These are phyloP conservation scores for Cylindrotheca closterium DNA, from an alignment of 108 stramenopile species.

Conservation along the genomic window DNA sequence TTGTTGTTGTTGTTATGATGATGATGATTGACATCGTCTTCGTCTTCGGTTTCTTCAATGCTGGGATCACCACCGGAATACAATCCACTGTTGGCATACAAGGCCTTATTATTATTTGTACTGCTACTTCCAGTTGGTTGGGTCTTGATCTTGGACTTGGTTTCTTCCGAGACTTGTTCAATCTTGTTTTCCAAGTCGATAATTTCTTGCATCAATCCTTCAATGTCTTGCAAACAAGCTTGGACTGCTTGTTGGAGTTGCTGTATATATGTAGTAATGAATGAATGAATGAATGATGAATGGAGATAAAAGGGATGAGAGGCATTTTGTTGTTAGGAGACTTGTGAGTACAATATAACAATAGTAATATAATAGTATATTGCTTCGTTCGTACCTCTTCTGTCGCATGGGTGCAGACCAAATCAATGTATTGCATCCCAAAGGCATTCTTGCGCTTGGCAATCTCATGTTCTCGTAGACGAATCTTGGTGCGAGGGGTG, in stretches of 20 bases:
- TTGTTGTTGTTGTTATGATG: slow-evolving; percentile 1
- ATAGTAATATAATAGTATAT: too few species aligned
- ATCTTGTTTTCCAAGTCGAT: slow-evolving; percentile 63
- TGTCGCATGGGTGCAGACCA: not conserved
- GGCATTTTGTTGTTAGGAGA: too few species aligned
- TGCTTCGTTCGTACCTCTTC: not conserved
- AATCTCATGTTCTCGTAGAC: not conserved
- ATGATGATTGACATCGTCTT: not conserved
- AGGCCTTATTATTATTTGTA: not conserved
- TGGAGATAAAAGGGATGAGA: too few species aligned
- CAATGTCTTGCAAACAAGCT: slow-evolving; percentile 60
- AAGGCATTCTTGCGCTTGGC: not conserved
- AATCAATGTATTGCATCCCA: not conserved
- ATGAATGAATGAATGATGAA: too few species aligned
- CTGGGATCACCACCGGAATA: not conserved
- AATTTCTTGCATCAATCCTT: slow-evolving; percentile 64
- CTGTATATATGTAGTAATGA: too few species aligned
- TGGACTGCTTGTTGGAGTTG: slow-evolving; percentile 37
- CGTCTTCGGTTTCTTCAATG: not conserved
- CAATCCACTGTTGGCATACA: not conserved
- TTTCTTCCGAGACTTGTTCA: slow-evolving; percentile 62
- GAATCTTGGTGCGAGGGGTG: not conserved
- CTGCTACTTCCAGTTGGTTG: not conserved
- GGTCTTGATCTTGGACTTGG: slow-evolving; percentile 55
- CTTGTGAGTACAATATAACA: too few species aligned